Base-by-base conservation (phyloP, 306 rosid species). In the Pyrus bretschneideri region DNA sequence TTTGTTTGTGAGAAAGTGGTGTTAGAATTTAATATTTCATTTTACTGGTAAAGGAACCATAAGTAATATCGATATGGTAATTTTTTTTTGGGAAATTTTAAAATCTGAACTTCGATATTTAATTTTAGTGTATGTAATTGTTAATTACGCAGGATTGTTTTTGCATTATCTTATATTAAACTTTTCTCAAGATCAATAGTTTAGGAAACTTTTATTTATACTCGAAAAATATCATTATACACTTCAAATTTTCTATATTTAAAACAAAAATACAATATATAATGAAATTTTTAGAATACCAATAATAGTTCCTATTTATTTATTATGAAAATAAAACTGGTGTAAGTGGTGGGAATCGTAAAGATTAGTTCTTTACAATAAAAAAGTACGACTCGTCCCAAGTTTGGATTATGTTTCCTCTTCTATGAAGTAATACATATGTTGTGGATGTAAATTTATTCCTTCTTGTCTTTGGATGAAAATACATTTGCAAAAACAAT, bases 251-350 rank as follows among this genome's bases (percentile, higher is more conserved):
- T 6, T 35, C 2, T 35, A 35, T 35, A 35, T 35, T 35, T 1
- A 35, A 35, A 6, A 5, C 0, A 3, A 4, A 33, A 35, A 35
- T 1, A 35, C 0, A 35, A 0, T 35, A 9, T 2, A 35, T 35
- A 35, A 35, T 35, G 0, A 35, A 2, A 6, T 35, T 35, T 35
- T 35, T 35, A 35, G 0, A 35, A 35, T 35, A 1, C 9, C 9
- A 35, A 35, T 35, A 35, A 35, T 35, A 35, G 0, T 35, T 35
- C 40, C 2, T 35, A 35, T 35, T 35, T 35, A 35, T 35, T 35
- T 35, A 6, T 35, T 35, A 6, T 30, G n/a, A 27, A 23, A 30
- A 29, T 29, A 63, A 63, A 63, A 35, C 33, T 63, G 38, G 42
- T 30, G 66, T 25, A 60, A 9, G 19, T 25, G 67, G 67, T 63